These are phyloP conservation scores for Wickerhamiella azymoides DNA, from an alignment of 805 yeast genomes.

Conservation along the genomic window DNA sequence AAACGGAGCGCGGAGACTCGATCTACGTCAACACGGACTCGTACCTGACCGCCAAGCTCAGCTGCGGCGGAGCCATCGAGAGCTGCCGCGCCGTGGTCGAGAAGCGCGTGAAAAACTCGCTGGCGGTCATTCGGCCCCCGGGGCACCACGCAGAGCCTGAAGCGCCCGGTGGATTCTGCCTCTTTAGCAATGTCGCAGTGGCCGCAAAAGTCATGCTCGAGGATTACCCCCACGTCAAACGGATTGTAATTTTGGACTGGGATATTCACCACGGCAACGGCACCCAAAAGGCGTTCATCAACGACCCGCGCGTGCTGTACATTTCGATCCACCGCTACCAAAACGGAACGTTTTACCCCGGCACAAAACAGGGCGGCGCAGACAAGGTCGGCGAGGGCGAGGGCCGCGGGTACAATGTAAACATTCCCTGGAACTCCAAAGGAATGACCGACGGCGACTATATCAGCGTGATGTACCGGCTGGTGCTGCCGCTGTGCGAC, in stretches of 20 bases:
- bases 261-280: constrained; percentile 99
- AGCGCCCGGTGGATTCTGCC: constrained; percentile 91
- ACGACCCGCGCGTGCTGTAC: constrained; percentile 83
- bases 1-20: constrained; percentile 86
- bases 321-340: constrained; percentile 89
- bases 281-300: constrained; percentile 80
- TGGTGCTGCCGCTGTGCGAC: constrained; percentile 73
- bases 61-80: constrained; percentile 96
- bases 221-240: constrained; percentile 70
- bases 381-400: constrained; percentile 68
- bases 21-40: constrained; percentile 91
- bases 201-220: constrained; percentile 79
- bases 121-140: constrained; percentile 96
- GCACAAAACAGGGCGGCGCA: constrained; percentile 68
- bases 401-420: constrained; percentile 79
- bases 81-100: constrained; percentile 93
- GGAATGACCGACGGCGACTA: constrained; percentile 96
- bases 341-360: constrained; percentile 85
- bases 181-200: constrained; percentile 92
- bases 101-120: constrained; percentile 76
- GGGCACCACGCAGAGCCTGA: constrained; percentile 99
- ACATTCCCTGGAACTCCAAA: constrained; percentile 84
- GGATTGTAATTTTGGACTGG: constrained; percentile 85
- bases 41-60: constrained; percentile 67
- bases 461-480: constrained; percentile 73